phyloP scores from a whole-genome alignment of 345 rosid genomes.

The Ceriops tagal region DNA sequence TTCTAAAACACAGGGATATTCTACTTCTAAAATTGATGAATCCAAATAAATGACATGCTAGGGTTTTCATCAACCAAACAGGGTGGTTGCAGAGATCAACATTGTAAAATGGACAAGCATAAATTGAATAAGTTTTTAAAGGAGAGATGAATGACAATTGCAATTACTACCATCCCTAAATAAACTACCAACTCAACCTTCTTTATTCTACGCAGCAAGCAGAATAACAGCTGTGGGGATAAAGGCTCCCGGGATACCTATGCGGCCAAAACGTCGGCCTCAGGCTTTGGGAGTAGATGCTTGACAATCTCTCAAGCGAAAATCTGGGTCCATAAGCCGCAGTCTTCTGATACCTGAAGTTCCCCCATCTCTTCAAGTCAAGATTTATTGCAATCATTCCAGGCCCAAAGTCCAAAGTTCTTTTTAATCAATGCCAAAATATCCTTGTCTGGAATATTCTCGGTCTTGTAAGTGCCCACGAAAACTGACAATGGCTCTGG shows the following conservation, averaged over 20 bases:
- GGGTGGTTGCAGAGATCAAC: neutral
- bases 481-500: no score
- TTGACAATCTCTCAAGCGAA: conserved; percentile 69
- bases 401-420: conserved; percentile 63
- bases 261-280: conserved; percentile 7
- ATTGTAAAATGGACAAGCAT: neutral
- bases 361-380: conserved; percentile 66
- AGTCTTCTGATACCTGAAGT: conserved; percentile 67
- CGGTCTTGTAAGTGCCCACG: no score
- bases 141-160: neutral
- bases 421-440: conserved; percentile 63
- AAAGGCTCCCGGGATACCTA: conserved; percentile 3
- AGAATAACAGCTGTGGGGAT: conserved; percentile 14
- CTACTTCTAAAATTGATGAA: neutral
- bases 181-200: conserved; percentile 4
- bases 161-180: neutral
- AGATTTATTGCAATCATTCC: conserved; percentile 80
- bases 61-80: conserved; percentile 9
- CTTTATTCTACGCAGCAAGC: conserved; percentile 26
- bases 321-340: conserved; percentile 73
- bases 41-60: neutral
- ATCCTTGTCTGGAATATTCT: no score
- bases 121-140: neutral
- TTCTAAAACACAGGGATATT: neutral
- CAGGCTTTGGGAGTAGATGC: conserved; percentile 62